Base-by-base conservation (phyloP, 257 asterid species). In the Mentha longifolia region DNA sequence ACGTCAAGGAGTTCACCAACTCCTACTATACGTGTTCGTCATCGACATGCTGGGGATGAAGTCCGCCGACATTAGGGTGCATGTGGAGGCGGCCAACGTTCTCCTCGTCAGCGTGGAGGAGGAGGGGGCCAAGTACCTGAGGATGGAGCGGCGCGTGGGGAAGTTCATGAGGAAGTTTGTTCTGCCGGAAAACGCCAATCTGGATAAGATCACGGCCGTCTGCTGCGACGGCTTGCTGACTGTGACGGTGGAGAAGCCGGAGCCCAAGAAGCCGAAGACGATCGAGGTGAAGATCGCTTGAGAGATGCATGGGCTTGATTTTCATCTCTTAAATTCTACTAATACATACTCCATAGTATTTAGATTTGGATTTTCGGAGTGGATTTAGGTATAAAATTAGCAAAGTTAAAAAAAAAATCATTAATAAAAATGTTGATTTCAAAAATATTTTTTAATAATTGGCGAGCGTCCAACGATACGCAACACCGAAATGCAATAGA, bases 91-190 rank as follows among this genome's bases (percentile, higher is more conserved):
- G 9, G 84, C 65, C 60, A 79, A 79, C 43, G 83, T 81, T n/a
- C 19, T 84, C 73, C 50, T 58, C 66, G 61, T 84, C 17, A 79
- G 89, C 46, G 86, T 16, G 65, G 57, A 79, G 1, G 84, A 81
- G 62, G 81, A 77, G 64, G 86, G 85, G 0, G 75, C 7, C 2
- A 83, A 76, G 70, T 83, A 66, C 46, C 39, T 83, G 71, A 71
- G 82, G 47, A 83, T 78, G 86, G 88, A 79, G 77, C 25, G 88
- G 69, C 52, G 88, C 12, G 50, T 55, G 6, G 88, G 88, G 28
- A 85, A 83, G 37, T 79, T 83, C 7, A 74, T 79, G 85, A 65
- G 83, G 83, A 85, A 80, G 67, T 83, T 85, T 8, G 60, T 35
- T 45, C 37, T 85, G 88, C 88, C 81, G 58, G 83, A 78, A 52